These are phyloP conservation scores for Xylaria scruposa DNA, from an alignment of 495 filamentous ascomycete species.

Conservation along the genomic window DNA sequence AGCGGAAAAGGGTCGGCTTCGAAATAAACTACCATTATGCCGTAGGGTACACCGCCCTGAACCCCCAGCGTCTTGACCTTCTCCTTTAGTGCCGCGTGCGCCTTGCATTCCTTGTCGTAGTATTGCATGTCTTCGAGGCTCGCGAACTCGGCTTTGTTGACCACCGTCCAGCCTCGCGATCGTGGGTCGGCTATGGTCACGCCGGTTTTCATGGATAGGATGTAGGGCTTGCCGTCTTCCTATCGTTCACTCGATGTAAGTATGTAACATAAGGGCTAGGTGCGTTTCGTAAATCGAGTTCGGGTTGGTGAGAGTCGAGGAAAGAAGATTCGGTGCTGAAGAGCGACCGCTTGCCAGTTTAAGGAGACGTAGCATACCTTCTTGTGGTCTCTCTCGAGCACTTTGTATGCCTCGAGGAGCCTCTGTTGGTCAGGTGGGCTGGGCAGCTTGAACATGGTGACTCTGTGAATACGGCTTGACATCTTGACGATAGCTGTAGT, in stretches of 20 bases:
- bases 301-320: neutral
- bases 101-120: slow-evolving; percentile 69
- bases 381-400: slow-evolving; percentile 31
- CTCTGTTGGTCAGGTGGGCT: slow-evolving; percentile 37
- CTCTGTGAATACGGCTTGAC: slow-evolving; percentile 35
- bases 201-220: slow-evolving; percentile 56
- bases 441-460: slow-evolving; percentile 50
- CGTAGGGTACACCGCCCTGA: neutral
- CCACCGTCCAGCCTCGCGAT: slow-evolving; percentile 68
- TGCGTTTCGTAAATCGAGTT: neutral
- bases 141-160: slow-evolving; percentile 64
- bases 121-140: slow-evolving; percentile 72
- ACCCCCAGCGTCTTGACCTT: slow-evolving; percentile 28
- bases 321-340: neutral
- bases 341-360: too few relatives aligned
- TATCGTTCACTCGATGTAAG: neutral
- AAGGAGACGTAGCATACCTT: slow-evolving; percentile 34
- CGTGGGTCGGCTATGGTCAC: slow-evolving; percentile 58
- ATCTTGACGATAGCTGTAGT: neutral
- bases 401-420: slow-evolving; percentile 42
- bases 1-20: neutral
- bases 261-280: neutral
- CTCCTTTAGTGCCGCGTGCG: slow-evolving; percentile 66
- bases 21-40: slow-evolving; percentile 5
- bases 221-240: slow-evolving; percentile 73